Base-by-base conservation (phyloP, 768 basidiomycete species). In the Russula sp. region DNA sequence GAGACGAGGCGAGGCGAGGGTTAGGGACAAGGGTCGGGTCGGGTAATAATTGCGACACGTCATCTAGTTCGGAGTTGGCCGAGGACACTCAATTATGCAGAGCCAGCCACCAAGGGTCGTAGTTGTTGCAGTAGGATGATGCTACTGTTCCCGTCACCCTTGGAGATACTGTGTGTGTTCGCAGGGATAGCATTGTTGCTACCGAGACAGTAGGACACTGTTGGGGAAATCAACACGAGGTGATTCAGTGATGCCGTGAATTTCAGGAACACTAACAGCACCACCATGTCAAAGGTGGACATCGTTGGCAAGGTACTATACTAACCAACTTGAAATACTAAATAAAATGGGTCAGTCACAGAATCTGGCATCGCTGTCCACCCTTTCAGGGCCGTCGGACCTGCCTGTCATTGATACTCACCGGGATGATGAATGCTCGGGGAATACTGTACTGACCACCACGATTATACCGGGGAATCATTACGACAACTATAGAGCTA, bases 271-370 rank as follows among this genome's bases (percentile, higher is more conserved):
- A 14, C 40, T 7, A 8, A 9, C 2, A 34, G 6, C 49, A 50
- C 13, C n/a, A 48, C 37, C 8, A 47, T 51, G 62, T 63, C 62
- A 63, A 47, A 54, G 45, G 16, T 9, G 44, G 48, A 6, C 56
- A 18, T n/a, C 39, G 56, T 63, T 57, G 61, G 55, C 61, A 56
- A 62, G 61, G 61, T 44, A 48, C 59, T 53, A 18, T 6, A 7
- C 13, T 9, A 22, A 6, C 45, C 22, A 47, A 6, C 7, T 47
- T 22, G 45, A 47, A 47, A 32, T 32, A 31, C 48, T 27, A 27
- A 27, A 27, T 27, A 27, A 27, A 47, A 40, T 5, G 40, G 3
- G 40, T 13, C 9, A 40, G 13, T 10, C 11, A 13, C 40, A 39
- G 52, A 10, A 52, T 52, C 27, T 27, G 18, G 18, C 20, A 31